These are phyloP conservation scores for Lecanicillium sp. DNA, from an alignment of 2,329 filamentous ascomycete genomes.

Conservation along the genomic window DNA sequence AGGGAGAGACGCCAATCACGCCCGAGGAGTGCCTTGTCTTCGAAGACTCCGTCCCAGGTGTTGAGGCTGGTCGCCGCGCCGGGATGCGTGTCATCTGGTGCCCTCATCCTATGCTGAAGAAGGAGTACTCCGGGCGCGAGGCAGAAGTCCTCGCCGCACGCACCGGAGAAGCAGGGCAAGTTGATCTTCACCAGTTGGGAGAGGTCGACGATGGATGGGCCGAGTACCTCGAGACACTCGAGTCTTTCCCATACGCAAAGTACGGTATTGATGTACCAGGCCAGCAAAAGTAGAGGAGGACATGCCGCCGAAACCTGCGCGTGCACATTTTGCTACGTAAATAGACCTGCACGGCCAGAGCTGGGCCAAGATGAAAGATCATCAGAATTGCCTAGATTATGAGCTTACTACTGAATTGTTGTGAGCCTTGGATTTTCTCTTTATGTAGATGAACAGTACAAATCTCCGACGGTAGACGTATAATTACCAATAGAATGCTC, in stretches of 20 bases:
- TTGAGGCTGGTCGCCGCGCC: constrained; percentile 82
- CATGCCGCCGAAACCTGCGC: not conserved
- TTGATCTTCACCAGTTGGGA: constrained; percentile 48
- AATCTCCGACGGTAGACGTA: too few species aligned
- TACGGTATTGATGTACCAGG: constrained; percentile 46
- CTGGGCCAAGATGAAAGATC: not conserved
- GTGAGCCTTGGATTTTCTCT: not conserved
- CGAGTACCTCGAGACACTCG: constrained; percentile 43
- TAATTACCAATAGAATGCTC: too few species aligned
- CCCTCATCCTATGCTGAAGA: constrained; percentile 71
- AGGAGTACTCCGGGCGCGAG: constrained; percentile 70
- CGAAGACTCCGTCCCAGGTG: constrained; percentile 88
- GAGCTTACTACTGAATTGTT: not conserved
- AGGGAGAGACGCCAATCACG: constrained; percentile 55
- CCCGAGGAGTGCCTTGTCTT: constrained; percentile 93
- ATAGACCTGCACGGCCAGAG: not conserved
- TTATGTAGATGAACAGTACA: too few species aligned
- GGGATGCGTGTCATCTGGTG: constrained; percentile 95
- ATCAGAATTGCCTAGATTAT: not conserved
- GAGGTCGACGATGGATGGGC: constrained; percentile 55
- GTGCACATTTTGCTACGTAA: not conserved
- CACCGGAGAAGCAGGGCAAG: constrained; percentile 58
- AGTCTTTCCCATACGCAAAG: constrained; percentile 48
- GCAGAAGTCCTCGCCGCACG: constrained; percentile 74
- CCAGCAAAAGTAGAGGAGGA: not conserved